Percentiles rank a stretch among this genome's conserved stretches.
phyloP scores from a whole-genome alignment of 768 basidiomycete species.

The Mycena metata region DNA sequence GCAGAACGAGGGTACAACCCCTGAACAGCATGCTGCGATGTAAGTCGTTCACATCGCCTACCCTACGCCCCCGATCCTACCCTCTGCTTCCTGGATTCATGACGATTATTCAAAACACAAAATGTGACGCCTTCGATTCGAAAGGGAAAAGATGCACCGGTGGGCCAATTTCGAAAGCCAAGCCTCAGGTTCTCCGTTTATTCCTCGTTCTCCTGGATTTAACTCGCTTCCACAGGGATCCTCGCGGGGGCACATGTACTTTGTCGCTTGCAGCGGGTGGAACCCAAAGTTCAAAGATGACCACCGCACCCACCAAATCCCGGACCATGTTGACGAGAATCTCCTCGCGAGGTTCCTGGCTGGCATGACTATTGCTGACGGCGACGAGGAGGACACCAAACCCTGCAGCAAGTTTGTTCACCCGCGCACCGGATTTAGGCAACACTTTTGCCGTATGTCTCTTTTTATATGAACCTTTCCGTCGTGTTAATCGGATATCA shows the following conservation, averaged over 20 bases:
- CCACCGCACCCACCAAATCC: not conserved
- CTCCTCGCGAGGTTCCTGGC: not conserved
- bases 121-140: conserved; percentile 5
- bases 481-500: not conserved
- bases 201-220: not conserved
- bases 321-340: conserved; percentile 5
- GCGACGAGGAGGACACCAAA: not conserved
- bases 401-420: conserved; percentile 10
- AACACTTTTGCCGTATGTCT: not conserved
- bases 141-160: not conserved
- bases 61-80: not conserved
- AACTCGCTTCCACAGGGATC: not conserved
- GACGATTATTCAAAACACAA: not conserved
- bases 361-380: not conserved
- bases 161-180: not conserved
- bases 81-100: not conserved
- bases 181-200: not conserved
- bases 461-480: not conserved
- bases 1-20: not conserved
- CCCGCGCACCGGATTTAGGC: not conserved
- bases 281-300: not conserved
- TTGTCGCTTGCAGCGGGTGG: conserved; percentile 6
- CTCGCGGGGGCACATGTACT: conserved; percentile 10
- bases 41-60: not conserved
- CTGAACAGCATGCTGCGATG: not conserved